phyloP scores from a whole-genome alignment of 2,329 filamentous ascomycete genomes.

The Sordariomycetes sp. region DNA sequence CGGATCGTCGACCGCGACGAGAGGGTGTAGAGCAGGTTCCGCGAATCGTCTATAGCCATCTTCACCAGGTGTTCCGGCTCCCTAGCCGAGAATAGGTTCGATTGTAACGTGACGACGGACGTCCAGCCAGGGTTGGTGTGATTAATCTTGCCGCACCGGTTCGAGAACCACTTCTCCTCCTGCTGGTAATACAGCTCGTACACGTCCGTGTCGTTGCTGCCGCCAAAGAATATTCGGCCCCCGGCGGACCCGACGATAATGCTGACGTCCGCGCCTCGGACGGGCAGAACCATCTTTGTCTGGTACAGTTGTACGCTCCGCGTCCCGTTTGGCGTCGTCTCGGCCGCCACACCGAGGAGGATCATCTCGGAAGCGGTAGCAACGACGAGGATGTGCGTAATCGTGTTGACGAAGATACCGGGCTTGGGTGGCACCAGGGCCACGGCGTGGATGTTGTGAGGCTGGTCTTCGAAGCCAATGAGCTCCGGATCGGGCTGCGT shows the following conservation, averaged over 20 bases:
- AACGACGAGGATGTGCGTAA: conserved; percentile 82
- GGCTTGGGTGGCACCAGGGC: conserved; percentile 75
- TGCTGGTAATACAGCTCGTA: conserved; percentile 95
- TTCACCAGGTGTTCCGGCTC: conserved; percentile 57
- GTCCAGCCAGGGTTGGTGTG: conserved; percentile 69
- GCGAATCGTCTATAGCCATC: conserved; percentile 79
- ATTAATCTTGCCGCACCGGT: conserved; percentile 77
- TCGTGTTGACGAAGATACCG: conserved; percentile 77
- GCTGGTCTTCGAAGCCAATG: conserved; percentile 83
- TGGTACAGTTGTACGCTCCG: conserved; percentile 72
- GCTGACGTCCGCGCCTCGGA: conserved; percentile 66
- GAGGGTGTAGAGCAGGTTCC: conserved; percentile 82
- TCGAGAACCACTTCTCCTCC: conserved; percentile 94
- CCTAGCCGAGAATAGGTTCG: conserved; percentile 39
- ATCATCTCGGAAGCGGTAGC: conserved; percentile 79
- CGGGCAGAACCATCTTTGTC: conserved; percentile 72
- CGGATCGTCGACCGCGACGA: conserved; percentile 82
- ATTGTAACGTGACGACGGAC: conserved; percentile 44
- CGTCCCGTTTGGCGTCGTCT: conserved; percentile 55
- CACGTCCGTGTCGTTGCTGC: conserved; percentile 71
- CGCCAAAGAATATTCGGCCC: conserved; percentile 89
- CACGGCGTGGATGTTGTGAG: conserved; percentile 81
- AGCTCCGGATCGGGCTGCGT: conserved; percentile 84
- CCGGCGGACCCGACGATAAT: conserved; percentile 71
- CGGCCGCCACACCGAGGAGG: conserved; percentile 71